Evolutionary conservation across 1,139 yeast species (phyloP), one percentile per base, ranked within the genome.

Genomic region (Yamadazyma songkhlaensis): DNA sequence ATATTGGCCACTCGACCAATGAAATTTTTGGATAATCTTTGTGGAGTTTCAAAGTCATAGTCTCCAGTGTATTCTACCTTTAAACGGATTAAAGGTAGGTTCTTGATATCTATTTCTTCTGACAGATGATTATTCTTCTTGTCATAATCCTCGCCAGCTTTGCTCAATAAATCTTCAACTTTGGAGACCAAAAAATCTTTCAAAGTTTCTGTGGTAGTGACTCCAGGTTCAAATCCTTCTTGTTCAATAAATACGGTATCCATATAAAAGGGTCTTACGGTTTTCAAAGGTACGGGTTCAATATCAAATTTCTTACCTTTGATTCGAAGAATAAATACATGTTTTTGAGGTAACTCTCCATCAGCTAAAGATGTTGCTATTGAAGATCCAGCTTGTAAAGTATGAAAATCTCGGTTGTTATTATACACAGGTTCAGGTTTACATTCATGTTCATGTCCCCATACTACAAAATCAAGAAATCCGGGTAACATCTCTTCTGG

Each of bases 401-500:
- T 89, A 43, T 80, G 80, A 54, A 90, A 88, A 1, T 81, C 83
- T 21, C 79, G 80, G 15, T 75, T 75, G 0, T 84, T 74, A 53
- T 88, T 89, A 33, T 67, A 67, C 0, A 67, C 72, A 0, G 96
- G 81, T 44, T 77, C 79, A 1, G 92, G 87, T 6, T 84, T 72
- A 53, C 97, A 89, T 56, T 92, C 97, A 60, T 92, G 99, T 55
- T 92, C 99, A 58, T 92, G 99, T 8, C 98, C 99, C 99, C 99
- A 92, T 2, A 89, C 64, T 0, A 92, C 79, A 41, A 92, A 70
- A 54, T 92, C 87, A 37, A 92, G 54, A 54, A 90, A 90, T 12
- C 73, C 68, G 0, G 97, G 99, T 13, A 94, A 60, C 50, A 85
- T 84, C 42, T 72, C 74, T 48, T 92, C 97, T 2, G 97, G 97